Percentiles rank a stretch among this genome's conserved stretches.
phyloP scores from a whole-genome alignment of 2,329 filamentous ascomycete genomes.

The Calonectria pseudoreteaudii region DNA sequence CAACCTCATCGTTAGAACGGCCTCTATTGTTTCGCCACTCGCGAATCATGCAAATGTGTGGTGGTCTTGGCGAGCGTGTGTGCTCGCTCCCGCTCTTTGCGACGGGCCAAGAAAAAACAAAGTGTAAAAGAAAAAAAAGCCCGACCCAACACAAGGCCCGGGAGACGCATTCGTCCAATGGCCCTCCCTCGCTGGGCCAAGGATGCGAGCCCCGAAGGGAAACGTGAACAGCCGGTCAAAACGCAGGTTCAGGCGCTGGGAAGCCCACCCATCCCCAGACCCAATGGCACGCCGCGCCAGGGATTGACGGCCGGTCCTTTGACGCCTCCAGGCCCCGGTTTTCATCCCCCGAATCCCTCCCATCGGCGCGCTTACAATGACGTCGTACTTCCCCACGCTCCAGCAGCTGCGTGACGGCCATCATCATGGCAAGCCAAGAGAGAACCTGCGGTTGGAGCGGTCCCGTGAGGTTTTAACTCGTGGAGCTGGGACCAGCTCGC shows the following conservation, averaged over 20 bases:
- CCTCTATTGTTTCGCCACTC: background rate
- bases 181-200: background rate
- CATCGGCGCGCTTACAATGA: slow-evolving; percentile 32
- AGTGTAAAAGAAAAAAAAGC: slow-evolving; percentile 10
- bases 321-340: slow-evolving; percentile 28
- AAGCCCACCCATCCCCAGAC: slow-evolving; percentile 4
- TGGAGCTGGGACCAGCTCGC: background rate
- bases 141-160: background rate
- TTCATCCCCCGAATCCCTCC: slow-evolving; percentile 28
- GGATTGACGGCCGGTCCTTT: background rate
- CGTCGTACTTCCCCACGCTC: slow-evolving; percentile 40
- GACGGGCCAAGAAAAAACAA: background rate
- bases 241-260: background rate
- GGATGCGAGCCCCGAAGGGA: slow-evolving; percentile 1
- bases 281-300: background rate
- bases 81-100: background rate
- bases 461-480: slow-evolving; percentile 1
- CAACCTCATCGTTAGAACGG: background rate
- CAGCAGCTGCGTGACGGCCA: background rate
- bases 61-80: background rate
- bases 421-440: slow-evolving; percentile 14
- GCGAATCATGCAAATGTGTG: slow-evolving; percentile 21
- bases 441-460: slow-evolving; percentile 24
- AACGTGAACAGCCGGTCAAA: slow-evolving; percentile 10
- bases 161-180: slow-evolving; percentile 1